phyloP scores from a whole-genome alignment of 208 protist genomes.

The Leishmania major region DNA sequence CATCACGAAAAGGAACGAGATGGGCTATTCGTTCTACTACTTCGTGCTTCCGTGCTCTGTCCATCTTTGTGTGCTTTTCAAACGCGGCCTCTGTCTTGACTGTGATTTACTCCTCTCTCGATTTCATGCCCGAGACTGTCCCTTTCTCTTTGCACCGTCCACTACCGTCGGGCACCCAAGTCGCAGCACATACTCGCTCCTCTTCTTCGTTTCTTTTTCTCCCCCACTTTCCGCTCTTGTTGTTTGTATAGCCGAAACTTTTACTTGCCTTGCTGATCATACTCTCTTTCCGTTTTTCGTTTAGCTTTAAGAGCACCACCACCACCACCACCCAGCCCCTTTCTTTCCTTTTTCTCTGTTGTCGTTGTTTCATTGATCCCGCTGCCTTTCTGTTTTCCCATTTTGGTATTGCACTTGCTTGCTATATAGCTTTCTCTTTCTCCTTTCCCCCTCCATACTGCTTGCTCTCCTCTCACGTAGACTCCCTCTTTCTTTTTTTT shows the following conservation, averaged over 20 bases:
- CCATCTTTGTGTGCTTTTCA: neutral
- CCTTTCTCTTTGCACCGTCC: neutral
- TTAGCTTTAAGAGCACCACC: too few relatives aligned
- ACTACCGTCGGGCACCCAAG: neutral
- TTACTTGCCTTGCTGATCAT: neutral
- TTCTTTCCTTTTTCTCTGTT: neutral
- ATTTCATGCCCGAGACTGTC: neutral
- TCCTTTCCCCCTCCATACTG: neutral
- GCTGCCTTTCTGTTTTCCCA: neutral
- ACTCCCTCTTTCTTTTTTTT: slow-evolving; percentile 5
- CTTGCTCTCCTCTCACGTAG: neutral
- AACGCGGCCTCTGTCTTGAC: neutral
- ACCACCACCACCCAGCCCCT: neutral
- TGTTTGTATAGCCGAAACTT: neutral
- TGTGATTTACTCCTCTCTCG: neutral
- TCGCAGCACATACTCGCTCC: neutral
- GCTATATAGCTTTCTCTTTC: too few relatives aligned
- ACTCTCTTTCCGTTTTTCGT: neutral
- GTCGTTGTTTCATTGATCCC: neutral
- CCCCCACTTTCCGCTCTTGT: neutral
- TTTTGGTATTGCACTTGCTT: too few relatives aligned
- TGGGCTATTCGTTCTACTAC: neutral
- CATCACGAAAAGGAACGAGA: neutral
- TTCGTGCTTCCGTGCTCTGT: neutral
- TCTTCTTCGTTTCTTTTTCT: neutral